Percentiles rank a stretch among this genome's conserved stretches.
Evolutionary conservation across 2,329 filamentous ascomycete genomes (phyloP).

Genomic region (Tolypocladium inflatum): DNA sequence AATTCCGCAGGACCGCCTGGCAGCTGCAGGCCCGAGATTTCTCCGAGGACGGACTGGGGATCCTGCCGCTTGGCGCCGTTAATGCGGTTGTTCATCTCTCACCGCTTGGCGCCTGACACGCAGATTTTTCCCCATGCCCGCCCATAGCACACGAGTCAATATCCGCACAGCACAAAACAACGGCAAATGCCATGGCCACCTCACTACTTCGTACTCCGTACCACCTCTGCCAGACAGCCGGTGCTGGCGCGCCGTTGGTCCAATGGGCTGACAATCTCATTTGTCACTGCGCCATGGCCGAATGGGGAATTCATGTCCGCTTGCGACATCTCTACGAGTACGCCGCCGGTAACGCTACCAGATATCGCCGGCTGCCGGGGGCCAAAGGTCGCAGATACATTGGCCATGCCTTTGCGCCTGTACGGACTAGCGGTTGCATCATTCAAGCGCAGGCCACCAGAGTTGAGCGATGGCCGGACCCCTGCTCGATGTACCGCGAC

Average conservation of each 20-base stretch:
- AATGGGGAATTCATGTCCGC: slow-evolving; percentile 12
- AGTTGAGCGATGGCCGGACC: slow-evolving; percentile 1
- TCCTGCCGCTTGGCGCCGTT: background rate
- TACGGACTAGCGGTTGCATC: background rate
- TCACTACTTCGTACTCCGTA: too few species aligned
- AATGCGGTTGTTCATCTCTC: background rate
- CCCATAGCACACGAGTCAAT: background rate
- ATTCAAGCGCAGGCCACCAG: background rate
- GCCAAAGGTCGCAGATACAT: background rate
- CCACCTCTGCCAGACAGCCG: background rate
- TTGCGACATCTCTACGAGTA: slow-evolving; percentile 3
- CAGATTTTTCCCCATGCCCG: background rate
- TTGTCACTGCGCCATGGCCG: slow-evolving; percentile 4
- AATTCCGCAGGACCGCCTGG: background rate
- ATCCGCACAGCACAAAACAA: background rate
- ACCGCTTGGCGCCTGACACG: background rate
- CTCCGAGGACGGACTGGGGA: background rate
- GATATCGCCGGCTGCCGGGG: background rate
- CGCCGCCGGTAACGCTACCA: background rate
- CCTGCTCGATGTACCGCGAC: background rate
- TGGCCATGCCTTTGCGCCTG: background rate
- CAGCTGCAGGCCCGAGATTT: background rate
- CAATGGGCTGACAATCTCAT: slow-evolving; percentile 2
- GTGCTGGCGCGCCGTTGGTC: background rate
- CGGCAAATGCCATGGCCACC: background rate